These are phyloP conservation scores for Ensete glaucum DNA, from an alignment of 176 grass and related monocot species.

Conservation along the genomic window DNA sequence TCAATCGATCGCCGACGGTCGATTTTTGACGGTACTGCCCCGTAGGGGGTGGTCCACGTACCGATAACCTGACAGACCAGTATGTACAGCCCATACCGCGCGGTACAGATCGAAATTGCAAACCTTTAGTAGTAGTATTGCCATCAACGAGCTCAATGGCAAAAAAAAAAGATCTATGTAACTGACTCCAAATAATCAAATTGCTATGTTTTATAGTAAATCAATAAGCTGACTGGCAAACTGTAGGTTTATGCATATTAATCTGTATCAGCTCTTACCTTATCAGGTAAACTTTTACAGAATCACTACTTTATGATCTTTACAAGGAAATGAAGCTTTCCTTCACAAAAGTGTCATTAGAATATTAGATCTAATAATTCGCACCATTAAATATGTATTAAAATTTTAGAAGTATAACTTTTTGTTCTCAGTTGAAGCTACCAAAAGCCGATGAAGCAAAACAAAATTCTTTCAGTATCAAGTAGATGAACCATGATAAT, in stretches of 20 bases:
- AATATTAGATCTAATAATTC: neutral
- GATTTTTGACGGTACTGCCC: no score
- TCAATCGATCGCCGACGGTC: no score
- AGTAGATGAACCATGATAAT: neutral
- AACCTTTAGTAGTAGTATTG: no score
- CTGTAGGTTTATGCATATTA: neutral
- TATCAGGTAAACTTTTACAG: neutral
- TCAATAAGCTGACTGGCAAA: no score
- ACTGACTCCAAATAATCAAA: no score
- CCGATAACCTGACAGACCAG: no score
- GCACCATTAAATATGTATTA: neutral
- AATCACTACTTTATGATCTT: neutral
- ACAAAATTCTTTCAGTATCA: neutral
- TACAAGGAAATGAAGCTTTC: neutral
- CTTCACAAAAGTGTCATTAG: neutral
- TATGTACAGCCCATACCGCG: no score
- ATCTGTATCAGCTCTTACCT: neutral
- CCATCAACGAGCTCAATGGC: no score
- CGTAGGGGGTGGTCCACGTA: no score
- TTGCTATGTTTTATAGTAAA: no score
- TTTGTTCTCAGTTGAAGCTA: neutral
- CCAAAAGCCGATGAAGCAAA: neutral
- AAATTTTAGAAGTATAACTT: neutral
- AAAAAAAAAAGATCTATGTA: no score
- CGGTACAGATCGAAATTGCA: no score